A percentile compares a stretch with the other conserved stretches of the same genome.
Conservation (phyloP, 1,284 basidiomycete species). For the Trichosporon asahii region DNA sequence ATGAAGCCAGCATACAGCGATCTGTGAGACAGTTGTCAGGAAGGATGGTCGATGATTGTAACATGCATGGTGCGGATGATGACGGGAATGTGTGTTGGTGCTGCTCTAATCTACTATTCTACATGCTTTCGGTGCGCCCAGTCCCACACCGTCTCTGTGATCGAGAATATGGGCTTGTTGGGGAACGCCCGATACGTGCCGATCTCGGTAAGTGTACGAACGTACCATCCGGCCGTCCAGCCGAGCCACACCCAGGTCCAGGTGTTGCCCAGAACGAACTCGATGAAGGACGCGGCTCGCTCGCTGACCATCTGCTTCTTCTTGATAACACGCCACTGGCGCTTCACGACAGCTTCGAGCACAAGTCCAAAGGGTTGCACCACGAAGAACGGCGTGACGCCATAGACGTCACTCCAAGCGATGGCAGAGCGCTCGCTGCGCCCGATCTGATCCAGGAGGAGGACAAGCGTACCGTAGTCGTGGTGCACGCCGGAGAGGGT, state of each 20-base stretch:
- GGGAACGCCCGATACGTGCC: slow-evolving; percentile 29
- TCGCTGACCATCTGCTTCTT: not conserved
- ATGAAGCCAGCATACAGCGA: not conserved
- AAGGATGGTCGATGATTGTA: not conserved
- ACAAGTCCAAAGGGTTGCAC: slow-evolving; percentile 41
- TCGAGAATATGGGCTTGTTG: not conserved
- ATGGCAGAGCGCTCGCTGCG: slow-evolving; percentile 14
- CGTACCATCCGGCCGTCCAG: slow-evolving; percentile 40
- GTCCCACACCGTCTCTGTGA: slow-evolving; percentile 12
- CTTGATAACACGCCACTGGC: slow-evolving; percentile 27
- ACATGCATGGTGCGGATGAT: not conserved
- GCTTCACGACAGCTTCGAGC: slow-evolving; percentile 36
- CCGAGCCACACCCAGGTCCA: slow-evolving; percentile 48
- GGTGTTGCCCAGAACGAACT: slow-evolving; percentile 37
- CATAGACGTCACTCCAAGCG: slow-evolving; percentile 20
- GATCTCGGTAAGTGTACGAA: slow-evolving; percentile 33
- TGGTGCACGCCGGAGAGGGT: slow-evolving; percentile 40
- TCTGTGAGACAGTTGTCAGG: not conserved
- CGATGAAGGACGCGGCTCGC: slow-evolving; percentile 29
- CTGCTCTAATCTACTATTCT: not conserved
- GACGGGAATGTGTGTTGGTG: not conserved
- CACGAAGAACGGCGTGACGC: slow-evolving; percentile 42
- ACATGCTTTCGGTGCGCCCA: not conserved
- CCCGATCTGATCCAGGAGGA: slow-evolving; percentile 25
- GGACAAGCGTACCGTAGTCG: slow-evolving; percentile 33